These are phyloP conservation scores for Pseudocercospora pini-densiflorae DNA, from an alignment of 2,329 filamentous ascomycete genomes.

Conservation along the genomic window DNA sequence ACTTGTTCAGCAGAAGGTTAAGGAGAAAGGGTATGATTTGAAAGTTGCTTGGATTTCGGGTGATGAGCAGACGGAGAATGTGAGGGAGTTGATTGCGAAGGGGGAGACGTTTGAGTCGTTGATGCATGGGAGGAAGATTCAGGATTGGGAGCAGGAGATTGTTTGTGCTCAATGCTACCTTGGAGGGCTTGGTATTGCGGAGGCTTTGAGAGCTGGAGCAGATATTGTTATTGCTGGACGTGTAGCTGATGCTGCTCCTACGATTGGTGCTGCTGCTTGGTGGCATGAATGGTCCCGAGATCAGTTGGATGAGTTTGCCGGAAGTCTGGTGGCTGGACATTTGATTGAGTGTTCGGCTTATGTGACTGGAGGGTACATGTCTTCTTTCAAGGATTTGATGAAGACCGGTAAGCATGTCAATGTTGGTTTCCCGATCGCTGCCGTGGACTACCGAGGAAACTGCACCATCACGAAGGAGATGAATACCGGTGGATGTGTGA, in stretches of 20 bases:
- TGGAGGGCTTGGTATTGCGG: conserved; percentile 46
- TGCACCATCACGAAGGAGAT: conserved; percentile 41
- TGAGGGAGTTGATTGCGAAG: conserved; percentile 18
- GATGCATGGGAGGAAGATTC: conserved; percentile 25
- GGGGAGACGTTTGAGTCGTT: conserved; percentile 23
- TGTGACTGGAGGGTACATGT: conserved; percentile 46
- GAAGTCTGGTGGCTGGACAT: conserved; percentile 46
- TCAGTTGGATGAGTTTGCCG: conserved; percentile 43
- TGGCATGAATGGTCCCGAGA: conserved; percentile 47
- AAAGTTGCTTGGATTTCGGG: conserved; percentile 53
- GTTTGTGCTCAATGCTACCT: conserved; percentile 33
- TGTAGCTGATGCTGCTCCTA: conserved; percentile 47
- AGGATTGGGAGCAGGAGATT: conserved; percentile 26
- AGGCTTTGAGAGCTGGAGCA: conserved; percentile 44
- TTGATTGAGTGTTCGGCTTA: conserved; percentile 48
- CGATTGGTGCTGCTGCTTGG: conserved; percentile 47
- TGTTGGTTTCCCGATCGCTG: conserved; percentile 37
- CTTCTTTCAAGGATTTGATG: conserved; percentile 45
- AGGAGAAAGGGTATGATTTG: conserved; percentile 44
- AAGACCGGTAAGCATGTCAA: conserved; percentile 40
- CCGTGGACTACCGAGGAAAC: conserved; percentile 38
- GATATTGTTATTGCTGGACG: conserved; percentile 49
- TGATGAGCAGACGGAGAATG: conserved; percentile 41
- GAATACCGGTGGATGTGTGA: conserved; percentile 40
- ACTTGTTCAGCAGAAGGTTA: conserved; percentile 44